A percentile compares a stretch with the other conserved stretches of the same genome.
phyloP scores from a whole-genome alignment of 208 protist genomes.

The Trypanosoma conorhini region DNA sequence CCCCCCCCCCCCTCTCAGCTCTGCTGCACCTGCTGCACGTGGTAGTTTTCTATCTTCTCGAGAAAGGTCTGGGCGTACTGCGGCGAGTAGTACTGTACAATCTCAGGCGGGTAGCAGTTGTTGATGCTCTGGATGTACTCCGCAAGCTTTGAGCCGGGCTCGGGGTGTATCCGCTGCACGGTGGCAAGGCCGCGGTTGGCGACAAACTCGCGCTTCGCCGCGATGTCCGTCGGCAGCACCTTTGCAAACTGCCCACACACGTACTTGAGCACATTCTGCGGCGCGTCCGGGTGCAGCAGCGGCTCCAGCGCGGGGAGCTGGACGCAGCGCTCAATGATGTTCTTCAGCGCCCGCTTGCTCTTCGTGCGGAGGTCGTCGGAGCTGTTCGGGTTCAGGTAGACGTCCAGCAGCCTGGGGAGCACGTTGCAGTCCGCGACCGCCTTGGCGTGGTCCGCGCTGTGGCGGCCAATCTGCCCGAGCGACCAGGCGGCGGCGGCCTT shows the following conservation, averaged over 20 bases:
- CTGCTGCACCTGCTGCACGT: conserved; percentile 84
- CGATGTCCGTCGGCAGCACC: conserved; percentile 97
- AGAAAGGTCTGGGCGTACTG: conserved; percentile 96
- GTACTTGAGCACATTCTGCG: conserved; percentile 97
- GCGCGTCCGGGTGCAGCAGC: conserved; percentile 94
- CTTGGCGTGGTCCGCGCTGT: conserved; percentile 97
- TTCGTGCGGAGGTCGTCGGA: conserved; percentile 96
- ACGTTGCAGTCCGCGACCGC: conserved; percentile 96
- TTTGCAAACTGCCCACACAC: conserved; percentile 98
- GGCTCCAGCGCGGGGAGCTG: conserved; percentile 96
- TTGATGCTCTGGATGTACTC: conserved; percentile 98
- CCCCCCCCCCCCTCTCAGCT: conserved; percentile 44
- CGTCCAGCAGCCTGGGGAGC: conserved; percentile 93
- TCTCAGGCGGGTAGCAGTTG: conserved; percentile 97
- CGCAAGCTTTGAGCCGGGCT: conserved; percentile 94
- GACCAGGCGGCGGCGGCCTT: conserved; percentile 94
- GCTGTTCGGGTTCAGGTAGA: conserved; percentile 86
- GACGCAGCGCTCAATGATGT: conserved; percentile 96
- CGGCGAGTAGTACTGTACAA: conserved; percentile 98
- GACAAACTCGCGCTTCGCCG: conserved; percentile 97
- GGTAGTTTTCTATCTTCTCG: conserved; percentile 95
- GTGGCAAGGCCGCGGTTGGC: conserved; percentile 92
- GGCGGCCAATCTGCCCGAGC: conserved; percentile 96
- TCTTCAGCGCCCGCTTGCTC: conserved; percentile 96
- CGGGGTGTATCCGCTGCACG: conserved; percentile 96